phyloP scores from a whole-genome alignment of 2,329 filamentous ascomycete species.

The Beauveria medogensis region DNA sequence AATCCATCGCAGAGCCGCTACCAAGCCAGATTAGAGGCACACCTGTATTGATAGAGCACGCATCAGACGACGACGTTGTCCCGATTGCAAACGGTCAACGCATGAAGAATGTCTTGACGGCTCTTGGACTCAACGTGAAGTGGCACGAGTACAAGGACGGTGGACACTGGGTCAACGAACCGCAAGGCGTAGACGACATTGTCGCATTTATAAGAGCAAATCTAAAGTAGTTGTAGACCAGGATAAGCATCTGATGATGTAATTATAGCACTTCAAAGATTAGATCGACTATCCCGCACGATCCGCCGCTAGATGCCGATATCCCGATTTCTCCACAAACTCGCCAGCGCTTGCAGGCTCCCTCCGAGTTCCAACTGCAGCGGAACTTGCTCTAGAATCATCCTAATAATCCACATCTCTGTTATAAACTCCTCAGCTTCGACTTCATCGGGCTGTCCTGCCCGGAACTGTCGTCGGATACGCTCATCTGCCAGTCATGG shows the following conservation, averaged over 20 bases:
- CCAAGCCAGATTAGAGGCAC: neutral
- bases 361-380: neutral
- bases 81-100: neutral
- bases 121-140: neutral
- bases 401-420: neutral
- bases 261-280: neutral
- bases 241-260: too few relatives aligned
- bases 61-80: neutral
- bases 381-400: neutral
- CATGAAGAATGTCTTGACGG: neutral
- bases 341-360: neutral
- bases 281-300: neutral
- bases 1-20: neutral
- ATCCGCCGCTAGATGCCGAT: neutral
- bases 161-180: slow-evolving; percentile 1
- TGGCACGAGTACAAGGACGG: slow-evolving; percentile 1
- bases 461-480: too few relatives aligned
- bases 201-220: neutral
- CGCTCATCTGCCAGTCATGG: neutral
- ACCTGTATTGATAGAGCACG: neutral
- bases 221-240: neutral
- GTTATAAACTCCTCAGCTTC: neutral
- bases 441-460: too few relatives aligned
- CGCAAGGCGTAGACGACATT: slow-evolving; percentile 3
- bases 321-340: neutral